phyloP scores from a whole-genome alignment of 805 yeast species.

The Saccharomycopsis schoenii region DNA sequence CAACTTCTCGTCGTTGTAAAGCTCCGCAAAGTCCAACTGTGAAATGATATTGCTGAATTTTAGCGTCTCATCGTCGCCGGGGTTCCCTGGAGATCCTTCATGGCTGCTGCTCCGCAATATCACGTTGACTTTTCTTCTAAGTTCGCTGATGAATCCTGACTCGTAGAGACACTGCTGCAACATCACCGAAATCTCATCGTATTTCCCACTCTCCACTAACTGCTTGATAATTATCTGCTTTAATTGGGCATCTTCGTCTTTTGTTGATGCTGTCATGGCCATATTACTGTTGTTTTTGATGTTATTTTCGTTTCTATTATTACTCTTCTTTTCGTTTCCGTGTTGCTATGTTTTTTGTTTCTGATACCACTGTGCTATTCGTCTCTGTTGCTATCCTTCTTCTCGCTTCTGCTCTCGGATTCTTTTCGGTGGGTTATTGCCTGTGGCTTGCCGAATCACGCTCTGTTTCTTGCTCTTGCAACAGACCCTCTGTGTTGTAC shows the following conservation, averaged over 20 bases:
- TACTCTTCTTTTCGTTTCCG: too few relatives aligned
- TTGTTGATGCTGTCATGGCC: neutral
- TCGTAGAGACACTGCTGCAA: constrained; percentile 57
- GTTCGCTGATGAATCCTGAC: constrained; percentile 80
- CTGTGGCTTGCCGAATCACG: neutral
- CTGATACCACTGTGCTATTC: too few relatives aligned
- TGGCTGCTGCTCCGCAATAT: constrained; percentile 2
- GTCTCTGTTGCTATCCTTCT: too few relatives aligned
- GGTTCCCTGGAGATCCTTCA: too few relatives aligned
- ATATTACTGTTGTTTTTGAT: neutral
- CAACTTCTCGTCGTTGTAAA: constrained; percentile 9
- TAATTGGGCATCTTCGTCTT: neutral
- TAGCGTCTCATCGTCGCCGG: constrained; percentile 1
- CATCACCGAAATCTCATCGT: constrained; percentile 59
- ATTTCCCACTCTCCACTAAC: constrained; percentile 69
- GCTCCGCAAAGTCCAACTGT: constrained; percentile 13
- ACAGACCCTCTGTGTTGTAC: too few relatives aligned
- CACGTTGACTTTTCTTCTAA: constrained; percentile 30
- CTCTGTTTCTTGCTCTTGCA: too few relatives aligned
- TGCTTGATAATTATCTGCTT: constrained; percentile 59
- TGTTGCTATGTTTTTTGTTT: too few relatives aligned
- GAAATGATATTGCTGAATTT: constrained; percentile 12
- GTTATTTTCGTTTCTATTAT: too few relatives aligned
- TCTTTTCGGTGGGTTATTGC: too few relatives aligned
- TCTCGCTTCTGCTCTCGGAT: too few relatives aligned